These are phyloP conservation scores for Karstenula rhodostoma DNA, from an alignment of 2,329 filamentous ascomycete genomes.

Conservation along the genomic window DNA sequence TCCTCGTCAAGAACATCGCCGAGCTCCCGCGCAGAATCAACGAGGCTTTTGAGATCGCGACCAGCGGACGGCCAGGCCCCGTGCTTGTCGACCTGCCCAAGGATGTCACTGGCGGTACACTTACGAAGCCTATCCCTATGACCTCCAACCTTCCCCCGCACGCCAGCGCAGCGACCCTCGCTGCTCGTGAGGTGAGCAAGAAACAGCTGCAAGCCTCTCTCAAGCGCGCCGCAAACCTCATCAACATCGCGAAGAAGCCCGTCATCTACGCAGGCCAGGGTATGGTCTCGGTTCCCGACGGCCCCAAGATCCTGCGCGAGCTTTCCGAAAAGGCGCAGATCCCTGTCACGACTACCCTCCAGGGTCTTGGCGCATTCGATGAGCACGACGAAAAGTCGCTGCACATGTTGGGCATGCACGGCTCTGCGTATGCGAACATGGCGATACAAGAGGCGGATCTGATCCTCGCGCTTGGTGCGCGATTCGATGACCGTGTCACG, in stretches of 20 bases:
- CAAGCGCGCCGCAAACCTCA: slow-evolving; percentile 76
- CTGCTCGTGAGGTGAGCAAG: slow-evolving; percentile 75
- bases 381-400: slow-evolving; percentile 93
- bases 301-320: slow-evolving; percentile 79
- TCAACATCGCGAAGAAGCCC: slow-evolving; percentile 92
- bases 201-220: slow-evolving; percentile 79
- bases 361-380: slow-evolving; percentile 90
- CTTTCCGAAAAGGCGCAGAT: slow-evolving; percentile 91
- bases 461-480: slow-evolving; percentile 90
- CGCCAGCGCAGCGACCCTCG: slow-evolving; percentile 85
- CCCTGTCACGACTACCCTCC: slow-evolving; percentile 94
- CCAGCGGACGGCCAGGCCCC: slow-evolving; percentile 89
- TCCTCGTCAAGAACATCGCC: slow-evolving; percentile 95
- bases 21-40: slow-evolving; percentile 94
- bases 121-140: slow-evolving; percentile 84
- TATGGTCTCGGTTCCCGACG: slow-evolving; percentile 80
- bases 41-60: slow-evolving; percentile 98
- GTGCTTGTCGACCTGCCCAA: slow-evolving; percentile 96
- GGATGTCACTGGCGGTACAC: slow-evolving; percentile 87
- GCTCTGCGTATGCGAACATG: slow-evolving; percentile 96
- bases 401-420: slow-evolving; percentile 99
- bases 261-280: slow-evolving; percentile 95
- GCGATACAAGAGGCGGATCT: slow-evolving; percentile 96
- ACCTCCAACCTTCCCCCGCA: slow-evolving; percentile 76
- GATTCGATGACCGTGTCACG: slow-evolving; percentile 97